Evolutionary conservation across 2,329 filamentous ascomycete species (phyloP).

Genomic region (Bipolaris cookei): DNA sequence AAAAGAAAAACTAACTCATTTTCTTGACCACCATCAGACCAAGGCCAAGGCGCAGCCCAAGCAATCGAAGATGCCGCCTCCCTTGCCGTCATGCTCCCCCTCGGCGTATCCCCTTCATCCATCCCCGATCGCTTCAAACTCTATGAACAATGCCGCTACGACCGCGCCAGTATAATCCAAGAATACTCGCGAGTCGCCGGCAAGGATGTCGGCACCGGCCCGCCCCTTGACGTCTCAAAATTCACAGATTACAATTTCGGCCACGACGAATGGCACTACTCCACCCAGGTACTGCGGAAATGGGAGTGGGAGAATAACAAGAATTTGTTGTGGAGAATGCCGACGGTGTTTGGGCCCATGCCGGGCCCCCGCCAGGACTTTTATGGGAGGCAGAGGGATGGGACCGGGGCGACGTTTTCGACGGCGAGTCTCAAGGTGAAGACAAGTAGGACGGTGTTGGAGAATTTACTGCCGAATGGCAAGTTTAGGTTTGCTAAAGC

Average conservation of each 20-base stretch:
- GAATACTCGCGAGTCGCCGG: slow-evolving; percentile 62
- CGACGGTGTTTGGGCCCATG: slow-evolving; percentile 50
- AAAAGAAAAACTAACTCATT: slow-evolving; percentile 2
- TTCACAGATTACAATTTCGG: slow-evolving; percentile 62
- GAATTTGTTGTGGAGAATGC: slow-evolving; percentile 52
- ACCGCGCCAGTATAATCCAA: slow-evolving; percentile 65
- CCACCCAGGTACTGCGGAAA: slow-evolving; percentile 58
- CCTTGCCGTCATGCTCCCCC: slow-evolving; percentile 62
- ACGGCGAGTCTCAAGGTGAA: slow-evolving; percentile 53
- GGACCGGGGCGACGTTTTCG: slow-evolving; percentile 40
- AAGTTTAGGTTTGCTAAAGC: slow-evolving; percentile 47
- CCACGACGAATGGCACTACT: slow-evolving; percentile 65
- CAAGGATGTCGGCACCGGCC: slow-evolving; percentile 51
- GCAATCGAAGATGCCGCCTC: slow-evolving; percentile 72
- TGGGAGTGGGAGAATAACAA: slow-evolving; percentile 57
- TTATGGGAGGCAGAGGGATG: slow-evolving; percentile 29
- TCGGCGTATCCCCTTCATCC: slow-evolving; percentile 53
- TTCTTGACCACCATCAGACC: slow-evolving; percentile 44
- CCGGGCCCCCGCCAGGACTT: slow-evolving; percentile 49
- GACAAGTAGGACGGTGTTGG: slow-evolving; percentile 49
- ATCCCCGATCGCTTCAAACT: slow-evolving; percentile 63
- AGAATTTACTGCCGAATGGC: slow-evolving; percentile 49
- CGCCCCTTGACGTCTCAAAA: slow-evolving; percentile 42
- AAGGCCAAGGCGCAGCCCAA: slow-evolving; percentile 66
- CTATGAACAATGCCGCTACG: slow-evolving; percentile 64